A percentile compares a stretch with the other conserved stretches of the same genome.
phyloP scores from a whole-genome alignment of 2,329 filamentous ascomycete genomes.

The Emergomyces africanus region DNA sequence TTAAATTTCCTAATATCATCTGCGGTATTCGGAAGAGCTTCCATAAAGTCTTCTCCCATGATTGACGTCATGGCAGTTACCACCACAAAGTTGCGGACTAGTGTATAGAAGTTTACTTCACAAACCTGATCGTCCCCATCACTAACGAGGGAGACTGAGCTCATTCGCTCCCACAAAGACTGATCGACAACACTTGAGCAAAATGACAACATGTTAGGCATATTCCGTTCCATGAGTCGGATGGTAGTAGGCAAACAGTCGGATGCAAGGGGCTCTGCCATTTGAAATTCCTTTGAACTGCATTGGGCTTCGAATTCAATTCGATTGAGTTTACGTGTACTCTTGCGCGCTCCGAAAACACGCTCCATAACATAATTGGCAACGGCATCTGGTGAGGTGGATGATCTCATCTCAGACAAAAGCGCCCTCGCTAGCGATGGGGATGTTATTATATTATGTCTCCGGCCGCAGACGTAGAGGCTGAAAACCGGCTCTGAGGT shows the following conservation, averaged over 20 bases:
- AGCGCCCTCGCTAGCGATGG: constrained; percentile 34
- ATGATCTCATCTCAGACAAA: constrained; percentile 18
- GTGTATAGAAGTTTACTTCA: constrained; percentile 39
- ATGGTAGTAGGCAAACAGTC: constrained; percentile 28
- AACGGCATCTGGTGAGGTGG: constrained; percentile 18
- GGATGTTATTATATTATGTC: constrained; percentile 39
- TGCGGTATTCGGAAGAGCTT: constrained; percentile 40
- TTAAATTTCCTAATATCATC: constrained; percentile 46
- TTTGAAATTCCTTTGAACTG: constrained; percentile 22
- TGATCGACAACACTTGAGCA: constrained; percentile 48
- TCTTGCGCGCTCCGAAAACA: constrained; percentile 32
- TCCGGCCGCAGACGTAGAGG: constrained; percentile 37
- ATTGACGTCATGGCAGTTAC: constrained; percentile 34
- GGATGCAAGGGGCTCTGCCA: constrained; percentile 37
- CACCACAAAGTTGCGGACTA: constrained; percentile 47
- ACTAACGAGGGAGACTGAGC: constrained; percentile 28
- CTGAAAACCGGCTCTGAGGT: constrained; percentile 33
- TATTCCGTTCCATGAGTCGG: constrained; percentile 30
- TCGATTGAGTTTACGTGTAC: constrained; percentile 23
- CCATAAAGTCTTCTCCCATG: constrained; percentile 40
- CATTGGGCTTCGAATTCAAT: constrained; percentile 25
- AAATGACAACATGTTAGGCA: constrained; percentile 48
- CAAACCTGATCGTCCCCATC: constrained; percentile 31
- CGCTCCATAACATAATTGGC: constrained; percentile 26
- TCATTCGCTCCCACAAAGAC: constrained; percentile 47